These are phyloP conservation scores for Leishmania major DNA, from an alignment of 208 protist genomes.

Conservation along the genomic window DNA sequence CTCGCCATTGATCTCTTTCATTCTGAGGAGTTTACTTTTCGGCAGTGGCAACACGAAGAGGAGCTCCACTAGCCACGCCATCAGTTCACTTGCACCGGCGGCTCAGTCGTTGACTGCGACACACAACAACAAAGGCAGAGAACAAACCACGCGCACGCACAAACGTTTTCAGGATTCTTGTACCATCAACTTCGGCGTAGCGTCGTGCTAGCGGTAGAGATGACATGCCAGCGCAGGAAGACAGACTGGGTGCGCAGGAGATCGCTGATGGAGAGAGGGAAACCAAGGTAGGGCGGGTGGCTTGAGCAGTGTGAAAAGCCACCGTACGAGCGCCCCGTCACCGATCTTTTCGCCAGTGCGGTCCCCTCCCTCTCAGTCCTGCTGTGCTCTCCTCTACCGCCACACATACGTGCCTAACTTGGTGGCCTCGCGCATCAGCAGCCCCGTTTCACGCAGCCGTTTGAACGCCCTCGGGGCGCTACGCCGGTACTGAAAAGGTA, in stretches of 20 bases:
- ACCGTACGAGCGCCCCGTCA: neutral
- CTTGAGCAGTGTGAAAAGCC: neutral
- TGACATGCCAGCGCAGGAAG: neutral
- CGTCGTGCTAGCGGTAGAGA: neutral
- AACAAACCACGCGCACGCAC: neutral
- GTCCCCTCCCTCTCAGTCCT: neutral
- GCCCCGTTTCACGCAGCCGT: slow-evolving; percentile 60
- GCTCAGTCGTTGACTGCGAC: neutral
- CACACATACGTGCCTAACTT: slow-evolving; percentile 75
- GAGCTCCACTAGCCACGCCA: neutral
- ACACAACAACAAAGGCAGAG: neutral
- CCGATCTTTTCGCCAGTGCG: too few species aligned
- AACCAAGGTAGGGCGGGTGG: neutral
- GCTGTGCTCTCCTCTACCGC: slow-evolving; percentile 31
- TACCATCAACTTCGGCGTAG: neutral
- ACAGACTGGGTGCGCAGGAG: neutral
- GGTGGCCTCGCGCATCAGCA: slow-evolving; percentile 60
- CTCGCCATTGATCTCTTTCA: neutral
- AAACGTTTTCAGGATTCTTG: neutral
- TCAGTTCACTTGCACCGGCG: neutral
- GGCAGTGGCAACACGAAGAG: neutral
- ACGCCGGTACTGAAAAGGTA: slow-evolving; percentile 43
- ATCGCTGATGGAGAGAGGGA: neutral
- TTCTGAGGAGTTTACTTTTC: neutral
- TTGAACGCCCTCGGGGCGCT: slow-evolving; percentile 68